phyloP scores from a whole-genome alignment of 768 basidiomycete genomes.

The Sarcodon aspratus region DNA sequence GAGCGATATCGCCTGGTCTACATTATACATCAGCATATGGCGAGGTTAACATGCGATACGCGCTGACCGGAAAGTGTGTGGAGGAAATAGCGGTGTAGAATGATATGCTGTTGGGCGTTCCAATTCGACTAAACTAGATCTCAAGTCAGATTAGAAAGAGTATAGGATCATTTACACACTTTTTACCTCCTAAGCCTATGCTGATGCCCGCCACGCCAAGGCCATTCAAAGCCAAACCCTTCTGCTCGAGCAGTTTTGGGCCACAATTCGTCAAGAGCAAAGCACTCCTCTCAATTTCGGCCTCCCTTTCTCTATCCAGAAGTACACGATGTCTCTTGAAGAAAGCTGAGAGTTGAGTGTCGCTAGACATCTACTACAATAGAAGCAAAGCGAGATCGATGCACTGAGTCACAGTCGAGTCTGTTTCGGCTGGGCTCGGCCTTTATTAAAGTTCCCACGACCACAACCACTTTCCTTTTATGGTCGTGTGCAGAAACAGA shows the following conservation, averaged over 20 bases:
- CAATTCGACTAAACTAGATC: constrained; percentile 73
- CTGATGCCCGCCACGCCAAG: constrained; percentile 62
- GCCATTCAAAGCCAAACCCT: constrained; percentile 70
- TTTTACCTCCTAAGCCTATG: constrained; percentile 88
- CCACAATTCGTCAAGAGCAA: constrained; percentile 76
- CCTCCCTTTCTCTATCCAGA: constrained; percentile 60
- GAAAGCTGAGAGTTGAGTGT: constrained; percentile 36
- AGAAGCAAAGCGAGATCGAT: neutral
- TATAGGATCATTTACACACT: constrained; percentile 31
- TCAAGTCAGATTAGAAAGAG: constrained; percentile 4
- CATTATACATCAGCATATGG: neutral
- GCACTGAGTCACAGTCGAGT: too few relatives aligned
- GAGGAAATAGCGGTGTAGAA: constrained; percentile 56
- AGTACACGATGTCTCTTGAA: constrained; percentile 57
- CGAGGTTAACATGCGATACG: neutral
- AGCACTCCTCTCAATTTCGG: constrained; percentile 75
- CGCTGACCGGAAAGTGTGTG: constrained; percentile 71
- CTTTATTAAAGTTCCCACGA: too few relatives aligned
- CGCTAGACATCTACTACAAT: constrained; percentile 5
- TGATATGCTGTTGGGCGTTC: constrained; percentile 79
- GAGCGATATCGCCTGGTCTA: constrained; percentile 83
- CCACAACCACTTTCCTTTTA: too few relatives aligned
- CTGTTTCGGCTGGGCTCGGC: too few relatives aligned
- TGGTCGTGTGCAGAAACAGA: too few relatives aligned
- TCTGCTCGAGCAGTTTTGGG: constrained; percentile 77